Evolutionary conservation across 805 yeast species (phyloP).

Genomic region (Clavispora phyllophila): DNA sequence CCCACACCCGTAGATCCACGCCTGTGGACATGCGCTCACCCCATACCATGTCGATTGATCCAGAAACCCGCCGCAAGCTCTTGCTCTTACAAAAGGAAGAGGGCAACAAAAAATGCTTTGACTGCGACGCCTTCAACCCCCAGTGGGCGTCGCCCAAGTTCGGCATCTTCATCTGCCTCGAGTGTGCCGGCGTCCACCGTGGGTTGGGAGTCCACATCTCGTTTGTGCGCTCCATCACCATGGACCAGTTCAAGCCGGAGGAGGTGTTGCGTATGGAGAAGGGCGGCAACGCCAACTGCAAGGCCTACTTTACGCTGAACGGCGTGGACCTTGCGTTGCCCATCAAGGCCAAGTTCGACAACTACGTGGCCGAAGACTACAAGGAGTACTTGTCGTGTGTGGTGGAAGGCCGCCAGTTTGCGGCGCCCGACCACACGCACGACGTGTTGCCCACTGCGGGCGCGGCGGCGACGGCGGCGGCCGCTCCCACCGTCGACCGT

Average conservation of each 20-base stretch:
- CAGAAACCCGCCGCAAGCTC: constrained; percentile 81
- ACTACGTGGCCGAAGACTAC: constrained; percentile 91
- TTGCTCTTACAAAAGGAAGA: constrained; percentile 74
- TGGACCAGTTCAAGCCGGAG: constrained; percentile 97
- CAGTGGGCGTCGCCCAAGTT: constrained; percentile 99
- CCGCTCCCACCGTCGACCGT: constrained; percentile 36
- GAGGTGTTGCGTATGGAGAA: constrained; percentile 86
- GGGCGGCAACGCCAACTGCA: constrained; percentile 85
- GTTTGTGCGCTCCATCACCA: constrained; percentile 92
- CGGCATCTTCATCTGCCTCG: constrained; percentile 94
- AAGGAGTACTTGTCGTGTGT: constrained; percentile 72
- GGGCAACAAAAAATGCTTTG: constrained; percentile 84
- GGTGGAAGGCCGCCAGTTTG: constrained; percentile 68
- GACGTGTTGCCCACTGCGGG: constrained; percentile 34
- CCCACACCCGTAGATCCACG: not conserved
- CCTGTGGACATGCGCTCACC: not conserved
- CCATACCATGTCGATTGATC: constrained; percentile 69
- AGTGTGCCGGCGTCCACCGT: constrained; percentile 95
- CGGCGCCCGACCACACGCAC: constrained; percentile 56
- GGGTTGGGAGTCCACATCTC: constrained; percentile 96
- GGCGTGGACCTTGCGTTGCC: constrained; percentile 65
- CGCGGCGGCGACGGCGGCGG: constrained; percentile 19
- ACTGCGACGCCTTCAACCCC: constrained; percentile 92
- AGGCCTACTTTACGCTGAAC: constrained; percentile 59
- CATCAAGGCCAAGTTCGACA: constrained; percentile 74